These are phyloP conservation scores for Arabidopsis hybrid DNA, from an alignment of 441 rosid genomes.

Conservation along the genomic window DNA sequence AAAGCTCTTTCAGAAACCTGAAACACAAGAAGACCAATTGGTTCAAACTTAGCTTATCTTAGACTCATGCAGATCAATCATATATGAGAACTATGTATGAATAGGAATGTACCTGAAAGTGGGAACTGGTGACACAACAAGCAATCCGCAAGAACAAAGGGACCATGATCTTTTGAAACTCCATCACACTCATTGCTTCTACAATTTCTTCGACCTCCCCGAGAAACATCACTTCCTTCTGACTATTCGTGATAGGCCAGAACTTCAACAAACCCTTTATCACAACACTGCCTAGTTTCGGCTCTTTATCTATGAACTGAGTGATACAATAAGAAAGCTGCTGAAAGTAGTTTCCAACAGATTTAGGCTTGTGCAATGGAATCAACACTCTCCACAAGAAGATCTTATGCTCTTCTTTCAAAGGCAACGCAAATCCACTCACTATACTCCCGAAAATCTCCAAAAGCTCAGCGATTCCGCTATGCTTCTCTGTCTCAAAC, in stretches of 20 bases:
- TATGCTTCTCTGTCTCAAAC: slow-evolving; percentile 82
- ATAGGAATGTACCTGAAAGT: slow-evolving; percentile 72
- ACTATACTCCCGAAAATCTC: slow-evolving; percentile 89
- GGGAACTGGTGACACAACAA: slow-evolving; percentile 81
- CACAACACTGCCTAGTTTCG: slow-evolving; percentile 67
- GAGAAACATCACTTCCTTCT: slow-evolving; percentile 90
- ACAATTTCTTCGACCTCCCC: slow-evolving; percentile 87
- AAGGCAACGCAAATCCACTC: slow-evolving; percentile 86
- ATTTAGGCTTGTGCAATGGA: slow-evolving; percentile 88
- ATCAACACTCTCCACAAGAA: slow-evolving; percentile 84
- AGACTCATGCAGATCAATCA: slow-evolving; percentile 3
- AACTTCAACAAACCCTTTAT: slow-evolving; percentile 79
- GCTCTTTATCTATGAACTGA: slow-evolving; percentile 87
- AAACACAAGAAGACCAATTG: slow-evolving; percentile 10
- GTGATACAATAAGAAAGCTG: slow-evolving; percentile 76
- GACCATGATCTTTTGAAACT: slow-evolving; percentile 80
- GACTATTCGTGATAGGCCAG: slow-evolving; percentile 89
- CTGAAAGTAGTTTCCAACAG: slow-evolving; percentile 77
- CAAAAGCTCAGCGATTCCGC: slow-evolving; percentile 85
- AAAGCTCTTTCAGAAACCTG: slow-evolving; percentile 97
- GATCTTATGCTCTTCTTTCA: slow-evolving; percentile 92
- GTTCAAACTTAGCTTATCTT: neutral
- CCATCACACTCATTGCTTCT: slow-evolving; percentile 72
- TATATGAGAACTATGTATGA: neutral
- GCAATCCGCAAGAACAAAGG: slow-evolving; percentile 79